A percentile compares a stretch with the other conserved stretches of the same genome.
Evolutionary conservation across 2,329 filamentous ascomycete species (phyloP).

Genomic region (Cyphellophora attinorum): DNA sequence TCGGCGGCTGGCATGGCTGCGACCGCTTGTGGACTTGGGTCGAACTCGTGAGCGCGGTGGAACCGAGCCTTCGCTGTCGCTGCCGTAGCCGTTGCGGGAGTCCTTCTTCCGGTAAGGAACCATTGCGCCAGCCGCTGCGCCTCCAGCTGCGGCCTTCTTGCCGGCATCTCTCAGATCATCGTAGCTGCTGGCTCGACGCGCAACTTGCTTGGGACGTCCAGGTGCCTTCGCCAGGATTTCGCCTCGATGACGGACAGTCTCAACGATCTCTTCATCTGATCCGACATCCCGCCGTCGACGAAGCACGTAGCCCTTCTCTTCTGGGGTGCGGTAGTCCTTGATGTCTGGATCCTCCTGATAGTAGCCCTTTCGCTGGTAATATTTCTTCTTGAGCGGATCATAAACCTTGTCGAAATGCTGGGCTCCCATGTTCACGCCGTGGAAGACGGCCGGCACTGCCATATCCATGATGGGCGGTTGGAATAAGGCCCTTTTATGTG

Average conservation of each 20-base stretch:
- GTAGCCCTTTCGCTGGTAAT: conserved; percentile 12
- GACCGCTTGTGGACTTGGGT: conserved; percentile 14
- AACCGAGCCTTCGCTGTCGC: conserved; percentile 18
- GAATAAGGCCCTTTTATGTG: not conserved
- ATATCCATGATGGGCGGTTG: conserved; percentile 6
- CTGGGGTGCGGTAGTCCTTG: conserved; percentile 11
- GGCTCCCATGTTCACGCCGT: conserved; percentile 13
- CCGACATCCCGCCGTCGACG: conserved; percentile 16
- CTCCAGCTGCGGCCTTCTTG: conserved; percentile 11
- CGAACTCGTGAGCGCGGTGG: conserved; percentile 16
- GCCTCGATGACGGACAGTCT: conserved; percentile 16
- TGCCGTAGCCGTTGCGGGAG: conserved; percentile 8
- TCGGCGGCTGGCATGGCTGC: conserved; percentile 6
- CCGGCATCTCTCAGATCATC: conserved; percentile 8
- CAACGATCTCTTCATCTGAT: conserved; percentile 20
- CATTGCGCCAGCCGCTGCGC: conserved; percentile 10
- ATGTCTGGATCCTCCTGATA: conserved; percentile 13
- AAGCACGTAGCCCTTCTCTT: conserved; percentile 18
- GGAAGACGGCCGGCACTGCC: conserved; percentile 12
- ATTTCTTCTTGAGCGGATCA: conserved; percentile 13
- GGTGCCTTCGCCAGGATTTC: conserved; percentile 13
- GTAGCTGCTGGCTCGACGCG: conserved; percentile 14
- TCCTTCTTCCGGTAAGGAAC: conserved; percentile 7
- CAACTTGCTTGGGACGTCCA: conserved; percentile 5
- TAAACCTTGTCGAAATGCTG: conserved; percentile 17